Evolutionary conservation across 345 rosid genomes (phyloP), one percentile per base, ranked within the genome.

Genomic region (Triadica sebifera): DNA sequence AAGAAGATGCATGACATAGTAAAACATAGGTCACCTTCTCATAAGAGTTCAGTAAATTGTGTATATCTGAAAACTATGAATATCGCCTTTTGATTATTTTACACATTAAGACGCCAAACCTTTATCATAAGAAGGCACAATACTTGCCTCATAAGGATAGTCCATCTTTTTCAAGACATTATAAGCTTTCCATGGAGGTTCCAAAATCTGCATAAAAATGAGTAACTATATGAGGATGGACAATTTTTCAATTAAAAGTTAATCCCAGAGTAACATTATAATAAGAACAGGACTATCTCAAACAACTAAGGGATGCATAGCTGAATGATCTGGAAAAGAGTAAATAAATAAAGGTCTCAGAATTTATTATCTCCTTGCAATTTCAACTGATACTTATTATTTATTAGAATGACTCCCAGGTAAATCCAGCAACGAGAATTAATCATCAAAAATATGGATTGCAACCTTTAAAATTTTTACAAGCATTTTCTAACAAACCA

Each of bases 111-210:
- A 19, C 34, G 25, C 68, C 16, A 41, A 60, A 9, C 58, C 19
- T 53, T 16, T 45, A 52, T 52, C 51, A 51, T 47, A 64, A 75
- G 63, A 70, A 13, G 63, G 70, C 68, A 17, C 50, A 58, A 70
- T 69, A 75, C 87, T 77, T 39, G 80, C 98, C 96, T 94, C 97
- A 29, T 94, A 94, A 4, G 97, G 98, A 81, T 94, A 92, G 70
- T 92, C 97, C 97, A 90, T 91, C 83, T 88, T 94, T 84, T 82
- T 88, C 86, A 92, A 72, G 56, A 94, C 81, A 69, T 92, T 88
- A 74, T 85, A 89, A 24, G 98, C 93, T 85, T 86, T 87, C 96
- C 96, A 90, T 50, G 98, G 97, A 81, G 97, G 97, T 75, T 94
- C 97, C 97, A 92, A 89, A 72, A 94, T 89, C 98, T 94, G 80